A percentile compares a stretch with the other conserved stretches of the same genome.
phyloP scores from a whole-genome alignment of 345 rosid species.

The Stellera chamaejasme region DNA sequence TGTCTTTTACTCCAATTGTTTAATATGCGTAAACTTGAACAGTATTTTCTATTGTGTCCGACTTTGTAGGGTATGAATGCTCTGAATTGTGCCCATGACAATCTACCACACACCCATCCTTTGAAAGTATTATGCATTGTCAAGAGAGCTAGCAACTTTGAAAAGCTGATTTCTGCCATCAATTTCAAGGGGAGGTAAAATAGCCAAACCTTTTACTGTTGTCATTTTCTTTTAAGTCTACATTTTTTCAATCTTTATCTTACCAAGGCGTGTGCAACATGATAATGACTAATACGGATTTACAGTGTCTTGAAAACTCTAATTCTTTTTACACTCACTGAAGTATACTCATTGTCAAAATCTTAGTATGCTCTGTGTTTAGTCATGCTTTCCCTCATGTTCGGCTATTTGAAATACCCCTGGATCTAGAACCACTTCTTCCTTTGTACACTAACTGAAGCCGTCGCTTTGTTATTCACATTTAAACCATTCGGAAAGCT shows the following conservation, averaged over 20 bases:
- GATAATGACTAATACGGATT: neutral
- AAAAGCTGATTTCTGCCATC: slow-evolving; percentile 28
- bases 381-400: too few species aligned
- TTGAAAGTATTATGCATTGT: slow-evolving; percentile 30
- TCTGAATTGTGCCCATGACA: slow-evolving; percentile 13
- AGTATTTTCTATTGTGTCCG: too few species aligned
- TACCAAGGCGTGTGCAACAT: neutral
- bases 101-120: slow-evolving; percentile 6
- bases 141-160: slow-evolving; percentile 25
- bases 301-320: neutral
- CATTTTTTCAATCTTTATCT: neutral
- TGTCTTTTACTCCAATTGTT: too few species aligned
- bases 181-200: slow-evolving; percentile 39
- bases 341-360: too few species aligned
- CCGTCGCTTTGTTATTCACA: too few species aligned
- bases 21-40: too few species aligned
- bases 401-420: too few species aligned
- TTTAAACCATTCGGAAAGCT: too few species aligned
- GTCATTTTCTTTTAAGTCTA: neutral
- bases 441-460: too few species aligned
- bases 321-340: too few species aligned
- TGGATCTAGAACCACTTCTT: too few species aligned
- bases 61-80: slow-evolving; percentile 25
- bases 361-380: too few species aligned
- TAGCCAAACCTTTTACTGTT: slow-evolving; percentile 1